Evolutionary conservation across 306 rosid genomes (phyloP).

Genomic region (Cyclanthera cordifolia): DNA sequence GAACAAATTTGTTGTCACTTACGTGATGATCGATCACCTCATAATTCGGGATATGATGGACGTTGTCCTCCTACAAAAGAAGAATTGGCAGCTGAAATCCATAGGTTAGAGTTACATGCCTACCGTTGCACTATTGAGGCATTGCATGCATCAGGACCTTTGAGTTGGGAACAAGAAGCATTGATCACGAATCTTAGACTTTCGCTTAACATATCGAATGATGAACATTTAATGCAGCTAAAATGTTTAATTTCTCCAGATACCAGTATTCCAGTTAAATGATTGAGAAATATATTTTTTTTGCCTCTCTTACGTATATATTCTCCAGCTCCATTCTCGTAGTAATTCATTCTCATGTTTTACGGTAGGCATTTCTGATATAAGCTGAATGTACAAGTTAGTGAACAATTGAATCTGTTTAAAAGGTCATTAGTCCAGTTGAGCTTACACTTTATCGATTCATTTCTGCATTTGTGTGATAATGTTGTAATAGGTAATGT

Average conservation of each 20-base stretch:
- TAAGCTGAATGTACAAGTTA: slow-evolving; percentile 4
- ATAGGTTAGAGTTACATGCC: slow-evolving; percentile 92
- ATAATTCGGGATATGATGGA: slow-evolving; percentile 31
- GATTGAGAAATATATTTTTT: slow-evolving; percentile 27
- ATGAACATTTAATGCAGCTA: slow-evolving; percentile 85
- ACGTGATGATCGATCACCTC: slow-evolving; percentile 54
- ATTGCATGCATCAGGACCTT: slow-evolving; percentile 91
- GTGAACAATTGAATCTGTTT: slow-evolving; percentile 3
- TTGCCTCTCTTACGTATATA: slow-evolving; percentile 1
- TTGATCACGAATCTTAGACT: slow-evolving; percentile 93
- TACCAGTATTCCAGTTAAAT: slow-evolving; percentile 31
- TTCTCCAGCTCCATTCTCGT: slow-evolving; percentile 2
- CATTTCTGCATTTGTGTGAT: not conserved
- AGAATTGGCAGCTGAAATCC: slow-evolving; percentile 68
- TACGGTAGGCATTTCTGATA: not conserved
- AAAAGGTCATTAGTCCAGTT: not conserved
- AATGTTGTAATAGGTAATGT: too few relatives aligned
- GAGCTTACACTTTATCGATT: not conserved
- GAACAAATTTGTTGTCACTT: slow-evolving; percentile 34
- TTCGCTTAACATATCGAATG: slow-evolving; percentile 87
- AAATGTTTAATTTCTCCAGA: slow-evolving; percentile 67
- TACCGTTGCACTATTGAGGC: slow-evolving; percentile 92
- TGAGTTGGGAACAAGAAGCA: slow-evolving; percentile 97
- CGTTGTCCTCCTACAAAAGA: slow-evolving; percentile 35
- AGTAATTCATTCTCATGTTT: not conserved